phyloP scores from a whole-genome alignment of 176 grass and related monocot species.

The Musa acuminata region DNA sequence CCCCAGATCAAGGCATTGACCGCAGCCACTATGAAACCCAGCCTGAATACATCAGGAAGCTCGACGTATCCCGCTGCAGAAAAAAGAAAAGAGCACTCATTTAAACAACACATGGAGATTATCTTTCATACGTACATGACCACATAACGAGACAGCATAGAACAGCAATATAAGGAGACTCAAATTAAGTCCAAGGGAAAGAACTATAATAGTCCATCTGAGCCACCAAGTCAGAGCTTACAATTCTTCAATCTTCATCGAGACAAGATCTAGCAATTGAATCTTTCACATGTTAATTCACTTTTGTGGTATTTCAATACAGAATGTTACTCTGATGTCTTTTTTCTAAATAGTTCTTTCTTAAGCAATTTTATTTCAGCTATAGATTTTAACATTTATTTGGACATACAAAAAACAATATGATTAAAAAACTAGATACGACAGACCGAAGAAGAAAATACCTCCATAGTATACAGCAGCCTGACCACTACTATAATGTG shows the following conservation, averaged over 20 bases:
- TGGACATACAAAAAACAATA: background rate
- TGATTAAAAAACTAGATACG: background rate
- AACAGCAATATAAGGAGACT: background rate
- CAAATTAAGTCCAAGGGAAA: background rate
- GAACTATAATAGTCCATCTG: background rate
- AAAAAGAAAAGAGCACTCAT: background rate
- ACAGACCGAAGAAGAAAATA: conserved; percentile 20
- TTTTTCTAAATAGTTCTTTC: background rate
- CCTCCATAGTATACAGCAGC: conserved; percentile 90
- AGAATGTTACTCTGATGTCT: no score
- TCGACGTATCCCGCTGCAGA: conserved; percentile 54
- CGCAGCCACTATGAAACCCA: conserved; percentile 58
- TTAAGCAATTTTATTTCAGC: background rate
- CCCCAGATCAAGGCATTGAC: conserved; percentile 58
- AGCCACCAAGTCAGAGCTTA: no score
- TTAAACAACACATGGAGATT: background rate
- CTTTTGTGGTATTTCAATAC: background rate
- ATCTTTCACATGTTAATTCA: background rate
- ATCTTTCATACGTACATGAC: background rate
- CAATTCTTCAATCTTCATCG: no score
- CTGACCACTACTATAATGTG: conserved; percentile 83
- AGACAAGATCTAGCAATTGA: no score
- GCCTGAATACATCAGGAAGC: conserved; percentile 75
- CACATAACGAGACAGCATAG: background rate
- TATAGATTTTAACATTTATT: background rate